phyloP scores from a whole-genome alignment of 495 filamentous ascomycete genomes.

The Xylaria cubensis region DNA sequence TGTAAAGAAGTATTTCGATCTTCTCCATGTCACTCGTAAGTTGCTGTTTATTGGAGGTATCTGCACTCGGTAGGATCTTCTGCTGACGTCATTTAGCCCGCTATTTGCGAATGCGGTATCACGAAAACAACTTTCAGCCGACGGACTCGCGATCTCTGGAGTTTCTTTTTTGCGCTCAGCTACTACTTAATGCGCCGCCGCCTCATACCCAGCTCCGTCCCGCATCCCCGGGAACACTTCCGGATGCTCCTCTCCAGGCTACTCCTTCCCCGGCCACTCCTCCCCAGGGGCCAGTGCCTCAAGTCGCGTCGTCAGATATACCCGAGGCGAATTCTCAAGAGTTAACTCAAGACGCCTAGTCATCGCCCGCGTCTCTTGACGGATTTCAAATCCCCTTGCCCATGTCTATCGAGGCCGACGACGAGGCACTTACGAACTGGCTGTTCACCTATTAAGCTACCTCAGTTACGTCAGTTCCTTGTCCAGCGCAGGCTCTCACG shows the following conservation, averaged over 20 bases:
- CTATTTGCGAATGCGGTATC: slow-evolving; percentile 48
- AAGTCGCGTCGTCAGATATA: background rate
- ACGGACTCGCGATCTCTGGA: slow-evolving; percentile 71
- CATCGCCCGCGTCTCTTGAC: slow-evolving; percentile 20
- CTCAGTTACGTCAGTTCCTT: background rate
- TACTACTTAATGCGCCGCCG: slow-evolving; percentile 52
- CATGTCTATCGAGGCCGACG: background rate
- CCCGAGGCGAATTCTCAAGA: slow-evolving; percentile 19
- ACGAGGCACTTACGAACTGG: background rate
- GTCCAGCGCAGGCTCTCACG: background rate
- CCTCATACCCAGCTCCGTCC: slow-evolving; percentile 10
- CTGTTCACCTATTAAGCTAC: background rate
- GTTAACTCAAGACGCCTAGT: slow-evolving; percentile 25
- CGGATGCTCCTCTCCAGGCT: background rate
- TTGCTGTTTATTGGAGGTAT: slow-evolving; percentile 10
- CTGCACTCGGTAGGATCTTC: background rate
- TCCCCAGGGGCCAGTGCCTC: background rate
- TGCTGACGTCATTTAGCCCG: slow-evolving; percentile 38
- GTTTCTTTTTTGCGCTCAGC: slow-evolving; percentile 66
- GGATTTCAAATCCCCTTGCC: background rate
- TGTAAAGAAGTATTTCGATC: slow-evolving; percentile 65
- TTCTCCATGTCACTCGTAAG: slow-evolving; percentile 67
- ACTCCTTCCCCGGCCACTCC: background rate
- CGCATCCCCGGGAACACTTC: background rate
- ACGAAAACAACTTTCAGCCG: slow-evolving; percentile 63